Conservation (phyloP, 2,329 filamentous ascomycete genomes). For the Trichoderma citrinoviride region DNA sequence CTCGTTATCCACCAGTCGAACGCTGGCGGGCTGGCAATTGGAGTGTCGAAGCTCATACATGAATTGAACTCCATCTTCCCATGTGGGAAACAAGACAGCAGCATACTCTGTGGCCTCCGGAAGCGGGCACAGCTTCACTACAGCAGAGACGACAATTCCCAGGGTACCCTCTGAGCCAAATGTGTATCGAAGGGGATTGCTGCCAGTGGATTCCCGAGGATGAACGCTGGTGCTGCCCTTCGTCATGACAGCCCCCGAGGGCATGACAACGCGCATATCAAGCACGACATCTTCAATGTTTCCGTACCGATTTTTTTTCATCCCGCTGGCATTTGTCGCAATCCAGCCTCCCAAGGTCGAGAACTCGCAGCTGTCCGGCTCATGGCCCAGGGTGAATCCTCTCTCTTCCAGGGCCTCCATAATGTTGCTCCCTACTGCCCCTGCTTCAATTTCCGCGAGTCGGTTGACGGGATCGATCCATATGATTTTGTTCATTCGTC, state of each 20-base stretch:
- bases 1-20: constrained; percentile 6
- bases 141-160: background rate
- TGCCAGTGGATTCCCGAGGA: background rate
- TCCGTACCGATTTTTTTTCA: constrained; percentile 15
- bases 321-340: constrained; percentile 10
- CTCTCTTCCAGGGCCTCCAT: background rate
- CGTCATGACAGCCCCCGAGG: background rate
- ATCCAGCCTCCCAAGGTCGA: constrained; percentile 14
- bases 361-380: constrained; percentile 14
- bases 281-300: constrained; percentile 15
- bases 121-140: background rate
- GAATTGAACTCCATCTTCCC: background rate
- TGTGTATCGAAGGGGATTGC: background rate
- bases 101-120: background rate
- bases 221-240: background rate
- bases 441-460: background rate
- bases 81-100: background rate
- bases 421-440: constrained; percentile 12
- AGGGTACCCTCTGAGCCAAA: constrained; percentile 15
- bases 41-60: constrained; percentile 2
- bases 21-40: constrained; percentile 1
- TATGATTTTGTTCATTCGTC: background rate
- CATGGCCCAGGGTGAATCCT: constrained; percentile 7
- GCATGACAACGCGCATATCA: constrained; percentile 1
- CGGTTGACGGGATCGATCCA: constrained; percentile 11